Base-by-base conservation (phyloP, 345 rosid genomes). In the Erodium maritimum region DNA sequence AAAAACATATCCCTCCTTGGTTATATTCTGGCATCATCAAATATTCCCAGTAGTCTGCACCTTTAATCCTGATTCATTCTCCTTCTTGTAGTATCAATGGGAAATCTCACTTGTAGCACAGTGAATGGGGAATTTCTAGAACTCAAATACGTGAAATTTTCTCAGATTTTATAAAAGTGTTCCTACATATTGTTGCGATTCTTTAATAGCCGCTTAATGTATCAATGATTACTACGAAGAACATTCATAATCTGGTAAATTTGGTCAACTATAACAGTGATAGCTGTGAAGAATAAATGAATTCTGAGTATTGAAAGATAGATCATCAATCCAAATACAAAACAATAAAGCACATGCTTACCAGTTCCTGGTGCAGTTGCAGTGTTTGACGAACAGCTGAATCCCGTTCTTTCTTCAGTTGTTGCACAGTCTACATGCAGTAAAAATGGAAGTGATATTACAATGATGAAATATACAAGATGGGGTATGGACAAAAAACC, bases 361-460 rank as follows among this genome's bases (percentile, higher is more conserved):
- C 99, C 96, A 93, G 62, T 58, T 93, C 97, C 20, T 78, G 87
- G 78, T 80, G 95, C 78, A 93, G 79, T 57, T 75, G 90, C 61
- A 78, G 82, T 59, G 90, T 80, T 69, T 78, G 86, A 66, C 78
- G 82, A 57, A 82, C 68, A 58, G 91, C 95, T 56, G 78, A 72
- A 68, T 93, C 95, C 70, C 85, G 77, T 78, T 87, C 99, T 16
- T 85, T 90, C 79, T 78, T 89, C 73, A 85, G 74, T 54, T 65
- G 80, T 69, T 83, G 88, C 57, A 89, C 33, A 37, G 84, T 69
- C 94, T 83, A 81, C 37, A 29, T 29, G 4, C 37, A 29, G 73
- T 70, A 54, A 51, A 64, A 63, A 56, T 48, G 21, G 19, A 50
- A 62, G 55, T 45, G 17, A 65, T 56, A 52, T 57, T 37, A 24